These are phyloP conservation scores for Cryptococcus maquisensis DNA, from an alignment of 1,284 basidiomycete genomes.

Conservation along the genomic window DNA sequence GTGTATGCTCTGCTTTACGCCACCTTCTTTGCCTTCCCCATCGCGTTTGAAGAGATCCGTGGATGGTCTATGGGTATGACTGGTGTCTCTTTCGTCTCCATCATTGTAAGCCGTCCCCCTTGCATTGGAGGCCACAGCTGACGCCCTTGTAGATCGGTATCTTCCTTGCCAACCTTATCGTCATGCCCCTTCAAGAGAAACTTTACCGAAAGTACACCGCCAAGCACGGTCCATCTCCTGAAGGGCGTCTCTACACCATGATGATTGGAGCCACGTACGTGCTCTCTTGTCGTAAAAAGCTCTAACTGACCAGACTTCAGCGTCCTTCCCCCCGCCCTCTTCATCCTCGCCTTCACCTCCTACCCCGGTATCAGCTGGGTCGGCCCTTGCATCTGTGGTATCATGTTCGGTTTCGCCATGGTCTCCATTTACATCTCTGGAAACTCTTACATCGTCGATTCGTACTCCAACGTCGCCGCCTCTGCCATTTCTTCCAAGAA, in stretches of 20 bases:
- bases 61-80: slow-evolving; percentile 44
- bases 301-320: neutral
- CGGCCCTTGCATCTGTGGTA: slow-evolving; percentile 31
- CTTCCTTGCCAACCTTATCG: slow-evolving; percentile 22
- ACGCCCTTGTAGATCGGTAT: slow-evolving; percentile 30
- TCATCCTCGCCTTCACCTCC: slow-evolving; percentile 46
- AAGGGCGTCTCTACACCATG: slow-evolving; percentile 38
- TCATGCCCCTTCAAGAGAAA: slow-evolving; percentile 39
- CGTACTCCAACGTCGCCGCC: slow-evolving; percentile 35
- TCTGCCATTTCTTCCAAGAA: slow-evolving; percentile 54
- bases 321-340: slow-evolving; percentile 47
- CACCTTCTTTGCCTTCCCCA: slow-evolving; percentile 46
- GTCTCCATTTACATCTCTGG: slow-evolving; percentile 44
- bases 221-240: slow-evolving; percentile 17
- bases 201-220: slow-evolving; percentile 21
- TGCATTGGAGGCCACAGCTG: neutral
- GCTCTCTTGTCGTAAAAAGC: neutral
- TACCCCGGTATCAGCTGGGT: slow-evolving; percentile 38
- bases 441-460: slow-evolving; percentile 44
- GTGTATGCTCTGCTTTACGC: slow-evolving; percentile 49
- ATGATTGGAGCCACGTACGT: slow-evolving; percentile 27
- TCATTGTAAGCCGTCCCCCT: slow-evolving; percentile 26
- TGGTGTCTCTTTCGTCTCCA: slow-evolving; percentile 44
- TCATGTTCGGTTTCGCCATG: slow-evolving; percentile 38
- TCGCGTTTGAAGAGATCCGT: slow-evolving; percentile 45